These are phyloP conservation scores for Vaccinium myrtillus DNA, from an alignment of 148 eudicot genomes.

Conservation along the genomic window DNA sequence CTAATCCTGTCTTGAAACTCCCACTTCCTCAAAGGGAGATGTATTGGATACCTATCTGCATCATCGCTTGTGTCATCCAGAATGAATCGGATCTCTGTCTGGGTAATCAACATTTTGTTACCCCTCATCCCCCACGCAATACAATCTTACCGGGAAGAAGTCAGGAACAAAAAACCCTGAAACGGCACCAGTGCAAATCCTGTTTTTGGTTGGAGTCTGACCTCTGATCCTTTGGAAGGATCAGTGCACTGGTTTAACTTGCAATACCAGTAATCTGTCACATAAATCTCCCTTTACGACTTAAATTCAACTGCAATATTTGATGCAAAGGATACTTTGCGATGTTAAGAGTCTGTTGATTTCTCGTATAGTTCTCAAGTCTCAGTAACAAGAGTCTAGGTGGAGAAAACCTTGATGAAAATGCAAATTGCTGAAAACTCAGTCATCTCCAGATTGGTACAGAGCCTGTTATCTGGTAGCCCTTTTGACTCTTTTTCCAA, in stretches of 20 bases:
- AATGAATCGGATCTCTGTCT: conserved; percentile 29
- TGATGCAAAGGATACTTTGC: conserved; percentile 29
- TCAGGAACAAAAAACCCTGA: too few relatives aligned
- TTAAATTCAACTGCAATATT: conserved; percentile 27
- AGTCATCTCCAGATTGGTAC: conserved; percentile 22
- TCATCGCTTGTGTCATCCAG: conserved; percentile 13
- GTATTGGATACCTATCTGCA: not conserved
- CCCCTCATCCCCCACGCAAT: conserved; percentile 18
- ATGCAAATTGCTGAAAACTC: conserved; percentile 31
- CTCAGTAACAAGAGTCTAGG: conserved; percentile 23
- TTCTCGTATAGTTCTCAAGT: conserved; percentile 24
- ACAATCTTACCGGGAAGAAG: conserved; percentile 10
- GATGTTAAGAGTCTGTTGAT: conserved; percentile 13
- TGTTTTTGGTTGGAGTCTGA: conserved; percentile 32
- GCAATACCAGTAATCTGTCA: conserved; percentile 20
- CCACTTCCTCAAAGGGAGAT: not conserved
- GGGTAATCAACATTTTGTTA: conserved; percentile 21
- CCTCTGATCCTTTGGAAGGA: conserved; percentile 39
- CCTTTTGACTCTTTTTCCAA: conserved; percentile 26
- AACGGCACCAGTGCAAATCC: not conserved
- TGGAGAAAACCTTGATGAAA: conserved; percentile 27
- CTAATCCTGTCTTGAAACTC: not conserved
- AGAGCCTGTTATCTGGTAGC: conserved; percentile 34
- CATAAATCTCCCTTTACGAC: conserved; percentile 20
- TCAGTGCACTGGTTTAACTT: conserved; percentile 28